A percentile compares a stretch with the other conserved stretches of the same genome.
Evolutionary conservation across 202 grass and related monocot species (phyloP).

Genomic region (Setaria viridis): DNA sequence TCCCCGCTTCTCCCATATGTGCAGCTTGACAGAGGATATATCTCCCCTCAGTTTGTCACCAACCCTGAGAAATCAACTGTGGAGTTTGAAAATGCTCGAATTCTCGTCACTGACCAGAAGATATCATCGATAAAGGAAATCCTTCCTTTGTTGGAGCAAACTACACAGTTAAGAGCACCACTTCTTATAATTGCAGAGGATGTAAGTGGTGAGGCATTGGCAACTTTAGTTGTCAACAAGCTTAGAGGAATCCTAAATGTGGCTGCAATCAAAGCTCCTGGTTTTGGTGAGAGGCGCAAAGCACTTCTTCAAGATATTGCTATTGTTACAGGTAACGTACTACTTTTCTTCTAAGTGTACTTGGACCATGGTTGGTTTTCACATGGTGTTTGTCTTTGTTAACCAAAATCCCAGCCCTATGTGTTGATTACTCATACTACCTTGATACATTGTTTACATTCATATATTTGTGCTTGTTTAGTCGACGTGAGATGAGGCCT

Average conservation of each 20-base stretch:
- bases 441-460: neutral
- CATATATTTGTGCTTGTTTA: neutral
- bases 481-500: neutral
- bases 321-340: conserved; percentile 76
- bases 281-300: conserved; percentile 95
- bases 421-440: neutral
- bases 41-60: conserved; percentile 93
- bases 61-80: conserved; percentile 89
- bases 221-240: conserved; percentile 92
- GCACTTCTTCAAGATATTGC: conserved; percentile 95
- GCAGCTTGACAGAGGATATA: conserved; percentile 90
- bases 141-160: conserved; percentile 88
- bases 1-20: neutral
- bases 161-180: conserved; percentile 84
- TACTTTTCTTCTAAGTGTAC: neutral
- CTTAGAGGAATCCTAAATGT: conserved; percentile 93
- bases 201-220: conserved; percentile 86
- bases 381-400: conserved; percentile 27
- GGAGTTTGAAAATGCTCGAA: conserved; percentile 92
- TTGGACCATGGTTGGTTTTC: neutral
- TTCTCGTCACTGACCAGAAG: conserved; percentile 97
- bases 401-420: conserved; percentile 9
- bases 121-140: conserved; percentile 96
- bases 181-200: conserved; percentile 97
- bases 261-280: conserved; percentile 92